Evolutionary conservation across 495 filamentous ascomycete species (phyloP).

Genomic region (Ramalina intermedia): DNA sequence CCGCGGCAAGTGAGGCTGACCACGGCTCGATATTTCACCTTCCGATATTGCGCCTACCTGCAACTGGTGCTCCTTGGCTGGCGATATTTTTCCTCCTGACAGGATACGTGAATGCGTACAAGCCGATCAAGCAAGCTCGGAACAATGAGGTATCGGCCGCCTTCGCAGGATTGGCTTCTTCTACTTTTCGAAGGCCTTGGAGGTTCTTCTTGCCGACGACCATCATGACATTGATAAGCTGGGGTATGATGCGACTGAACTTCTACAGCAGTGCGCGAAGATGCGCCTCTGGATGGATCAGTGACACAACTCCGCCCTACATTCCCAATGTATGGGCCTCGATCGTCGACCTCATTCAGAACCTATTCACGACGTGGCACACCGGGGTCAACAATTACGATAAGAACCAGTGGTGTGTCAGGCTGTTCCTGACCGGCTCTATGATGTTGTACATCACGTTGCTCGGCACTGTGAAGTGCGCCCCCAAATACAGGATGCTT

Average conservation of each 20-base stretch:
- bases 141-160: slow-evolving; percentile 37
- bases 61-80: slow-evolving; percentile 50
- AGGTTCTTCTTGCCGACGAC: slow-evolving; percentile 48
- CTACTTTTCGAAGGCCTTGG: slow-evolving; percentile 49
- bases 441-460: slow-evolving; percentile 47
- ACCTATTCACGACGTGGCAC: slow-evolving; percentile 43
- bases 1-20: slow-evolving; percentile 22
- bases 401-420: slow-evolving; percentile 50
- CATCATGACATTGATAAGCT: slow-evolving; percentile 41
- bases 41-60: slow-evolving; percentile 45
- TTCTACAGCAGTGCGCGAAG: slow-evolving; percentile 40
- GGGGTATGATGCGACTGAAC: slow-evolving; percentile 40
- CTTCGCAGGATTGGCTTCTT: slow-evolving; percentile 40
- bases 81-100: slow-evolving; percentile 54
- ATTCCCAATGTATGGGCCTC: slow-evolving; percentile 11
- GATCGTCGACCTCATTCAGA: slow-evolving; percentile 28
- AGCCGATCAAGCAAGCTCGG: slow-evolving; percentile 44
- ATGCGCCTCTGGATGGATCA: slow-evolving; percentile 45
- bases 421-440: slow-evolving; percentile 45
- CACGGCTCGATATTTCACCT: slow-evolving; percentile 36
- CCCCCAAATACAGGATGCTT: slow-evolving; percentile 8
- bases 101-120: slow-evolving; percentile 54
- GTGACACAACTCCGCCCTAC: slow-evolving; percentile 36
- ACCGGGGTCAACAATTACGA: slow-evolving; percentile 43
- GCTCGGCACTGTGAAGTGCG: slow-evolving; percentile 39